These are phyloP conservation scores for Kwoniella pini DNA, from an alignment of 768 basidiomycete species.

Conservation along the genomic window DNA sequence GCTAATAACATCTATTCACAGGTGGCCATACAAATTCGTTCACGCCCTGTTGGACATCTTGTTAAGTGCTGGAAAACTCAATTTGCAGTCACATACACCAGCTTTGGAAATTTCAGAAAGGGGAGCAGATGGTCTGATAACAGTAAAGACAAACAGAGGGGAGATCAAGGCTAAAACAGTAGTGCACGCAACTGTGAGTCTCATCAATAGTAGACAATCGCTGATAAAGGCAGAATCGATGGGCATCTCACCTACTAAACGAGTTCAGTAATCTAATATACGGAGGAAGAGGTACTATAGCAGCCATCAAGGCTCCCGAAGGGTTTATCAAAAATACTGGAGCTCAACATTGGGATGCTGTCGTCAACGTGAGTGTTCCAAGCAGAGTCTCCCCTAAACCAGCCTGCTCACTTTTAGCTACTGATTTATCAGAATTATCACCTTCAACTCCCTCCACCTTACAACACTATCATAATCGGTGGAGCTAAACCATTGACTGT, in stretches of 20 bases:
- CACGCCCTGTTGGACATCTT: constrained; percentile 23
- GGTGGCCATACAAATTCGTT: constrained; percentile 34
- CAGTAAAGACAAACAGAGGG: constrained; percentile 21
- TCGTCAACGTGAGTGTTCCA: constrained; percentile 27
- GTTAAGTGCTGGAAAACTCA: constrained; percentile 13
- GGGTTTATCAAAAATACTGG: constrained; percentile 22
- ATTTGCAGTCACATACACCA: constrained; percentile 29
- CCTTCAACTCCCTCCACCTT: constrained; percentile 23
- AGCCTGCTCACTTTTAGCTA: not conserved
- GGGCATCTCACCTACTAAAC: constrained; percentile 23
- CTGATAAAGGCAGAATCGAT: constrained; percentile 21
- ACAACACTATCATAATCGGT: constrained; percentile 35
- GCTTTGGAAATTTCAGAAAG: constrained; percentile 1
- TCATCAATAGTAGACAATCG: not conserved
- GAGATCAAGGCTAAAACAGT: constrained; percentile 21
- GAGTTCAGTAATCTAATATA: constrained; percentile 23
- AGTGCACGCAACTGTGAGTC: constrained; percentile 25
- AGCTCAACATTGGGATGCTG: constrained; percentile 28
- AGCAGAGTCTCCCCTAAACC: not conserved
- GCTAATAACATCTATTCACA: not conserved
- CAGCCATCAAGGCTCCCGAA: constrained; percentile 28
- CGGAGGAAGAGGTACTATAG: constrained; percentile 25
- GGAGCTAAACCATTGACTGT: constrained; percentile 30
- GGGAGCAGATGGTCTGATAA: constrained; percentile 25
- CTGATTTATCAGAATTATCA: constrained; percentile 21